A percentile compares a stretch with the other conserved stretches of the same genome.
Evolutionary conservation across 1,284 basidiomycete species (phyloP).

Genomic region (Volvariella volvacea): DNA sequence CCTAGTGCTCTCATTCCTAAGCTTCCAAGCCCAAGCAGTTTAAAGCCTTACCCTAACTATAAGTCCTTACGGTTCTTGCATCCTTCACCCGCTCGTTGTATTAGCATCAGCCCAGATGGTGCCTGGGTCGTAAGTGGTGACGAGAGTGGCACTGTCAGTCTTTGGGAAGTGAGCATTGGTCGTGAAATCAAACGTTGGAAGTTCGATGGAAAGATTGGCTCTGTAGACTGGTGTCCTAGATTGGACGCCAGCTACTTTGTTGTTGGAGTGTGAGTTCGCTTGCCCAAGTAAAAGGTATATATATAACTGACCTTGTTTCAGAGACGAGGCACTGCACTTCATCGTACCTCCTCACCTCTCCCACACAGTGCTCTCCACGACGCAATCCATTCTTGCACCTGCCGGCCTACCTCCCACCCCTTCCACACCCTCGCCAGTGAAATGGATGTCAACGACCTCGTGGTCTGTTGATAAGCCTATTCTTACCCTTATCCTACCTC

Average conservation of each 20-base stretch:
- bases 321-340: conserved; percentile 77
- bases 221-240: conserved; percentile 93
- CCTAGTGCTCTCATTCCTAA: conserved; percentile 91
- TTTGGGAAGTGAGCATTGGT: conserved; percentile 95
- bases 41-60: conserved; percentile 93
- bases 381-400: conserved; percentile 63
- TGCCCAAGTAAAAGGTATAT: conserved; percentile 1
- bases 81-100: conserved; percentile 66
- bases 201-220: conserved; percentile 75
- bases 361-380: conserved; percentile 48
- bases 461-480: conserved; percentile 47
- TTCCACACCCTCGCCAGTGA: conserved; percentile 54
- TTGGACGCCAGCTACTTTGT: conserved; percentile 79
- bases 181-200: conserved; percentile 88
- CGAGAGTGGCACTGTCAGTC: conserved; percentile 79
- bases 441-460: conserved; percentile 52
- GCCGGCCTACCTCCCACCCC: conserved; percentile 54
- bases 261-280: conserved; percentile 64
- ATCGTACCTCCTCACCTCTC: conserved; percentile 78
- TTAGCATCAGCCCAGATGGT: conserved; percentile 84
- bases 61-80: conserved; percentile 72
- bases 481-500: conserved; percentile 53
- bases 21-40: conserved; percentile 88
- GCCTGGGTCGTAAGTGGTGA: conserved; percentile 91
- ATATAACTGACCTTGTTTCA: conserved; percentile 26